phyloP scores from a whole-genome alignment of 257 asterid genomes.

The Penstemon newberryi region DNA sequence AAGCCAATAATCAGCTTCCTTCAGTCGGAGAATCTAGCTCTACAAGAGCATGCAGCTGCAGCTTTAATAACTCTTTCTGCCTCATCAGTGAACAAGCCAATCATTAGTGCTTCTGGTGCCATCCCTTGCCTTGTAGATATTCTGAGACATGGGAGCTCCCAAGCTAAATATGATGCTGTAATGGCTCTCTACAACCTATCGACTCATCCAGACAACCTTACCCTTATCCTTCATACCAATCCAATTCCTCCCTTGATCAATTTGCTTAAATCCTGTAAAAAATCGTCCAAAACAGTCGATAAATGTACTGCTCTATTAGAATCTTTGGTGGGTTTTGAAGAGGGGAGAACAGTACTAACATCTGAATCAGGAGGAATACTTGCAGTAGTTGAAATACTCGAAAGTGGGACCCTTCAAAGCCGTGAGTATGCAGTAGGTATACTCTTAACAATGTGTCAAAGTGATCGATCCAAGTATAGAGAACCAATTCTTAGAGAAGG shows the following conservation, averaged over 20 bases:
- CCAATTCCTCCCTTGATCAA: slow-evolving; percentile 67
- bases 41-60: slow-evolving; percentile 84
- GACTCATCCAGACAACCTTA: slow-evolving; percentile 55
- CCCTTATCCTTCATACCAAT: slow-evolving; percentile 50
- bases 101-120: slow-evolving; percentile 74
- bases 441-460: slow-evolving; percentile 74
- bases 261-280: slow-evolving; percentile 68
- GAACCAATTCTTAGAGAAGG: slow-evolving; percentile 91
- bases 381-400: slow-evolving; percentile 85
- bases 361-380: slow-evolving; percentile 92
- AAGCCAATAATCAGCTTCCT: slow-evolving; percentile 76
- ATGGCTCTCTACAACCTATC: slow-evolving; percentile 94
- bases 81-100: slow-evolving; percentile 78
- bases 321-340: slow-evolving; percentile 66
- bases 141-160: slow-evolving; percentile 50
- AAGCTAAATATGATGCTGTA: slow-evolving; percentile 74
- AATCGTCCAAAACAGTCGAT: slow-evolving; percentile 68
- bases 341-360: slow-evolving; percentile 64
- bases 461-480: slow-evolving; percentile 68
- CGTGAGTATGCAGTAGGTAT: slow-evolving; percentile 90
- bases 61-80: slow-evolving; percentile 89
- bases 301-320: slow-evolving; percentile 75
- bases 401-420: slow-evolving; percentile 73
- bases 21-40: slow-evolving; percentile 47
- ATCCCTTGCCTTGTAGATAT: slow-evolving; percentile 78